Base-by-base conservation (phyloP, 2,329 filamentous ascomycete genomes). In the Diaporthe batatas region DNA sequence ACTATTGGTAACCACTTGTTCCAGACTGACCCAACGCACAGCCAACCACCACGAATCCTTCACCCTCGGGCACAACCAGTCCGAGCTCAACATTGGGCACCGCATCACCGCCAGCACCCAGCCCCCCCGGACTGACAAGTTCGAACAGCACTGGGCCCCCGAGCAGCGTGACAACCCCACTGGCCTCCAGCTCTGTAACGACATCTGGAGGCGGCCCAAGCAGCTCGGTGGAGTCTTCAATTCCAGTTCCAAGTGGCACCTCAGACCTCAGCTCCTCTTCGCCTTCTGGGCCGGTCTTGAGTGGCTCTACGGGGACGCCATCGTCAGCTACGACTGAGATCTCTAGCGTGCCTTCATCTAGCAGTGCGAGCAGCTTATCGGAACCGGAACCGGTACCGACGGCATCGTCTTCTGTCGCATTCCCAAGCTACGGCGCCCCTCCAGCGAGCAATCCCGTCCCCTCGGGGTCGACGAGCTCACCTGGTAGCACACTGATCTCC, bases 371-470 rank as follows among this genome's bases (percentile, higher is more conserved):
- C 51, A 58, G 53, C 29, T 55, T 49, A 18, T 71, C 62, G 25
- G 34, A 39, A 21, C 54, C 62, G 25, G 34, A 39, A 21, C 54
- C 53, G 44, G 16, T 57, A 23, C 36, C 67, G 44, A 58, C 44
- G 32, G 32, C 47, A 21, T 21, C 49, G 12, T 23, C 67, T 0
- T 55, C 57, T 14, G 16, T 54, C 34, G n/a, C 8, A 23, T 53
- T 70, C 10, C n/a, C 57, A 44, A 29, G 34, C 3, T 70, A 70
- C 44, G 68, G 68, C 21, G 32, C 55, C 18, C 68, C 71, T 11
- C 59, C 36, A 16, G n/a, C 49, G 25, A 57, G 47, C 44, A 49
- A 14, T 42, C 18, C 67, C 21, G 18, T 51, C 16, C 32, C 29
- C 29, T 18, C 68, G 5, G 54, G 5, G 6, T 59, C 68, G 14